Conservation (phyloP, 768 basidiomycete genomes). For the Xerocomus spinulosus region DNA sequence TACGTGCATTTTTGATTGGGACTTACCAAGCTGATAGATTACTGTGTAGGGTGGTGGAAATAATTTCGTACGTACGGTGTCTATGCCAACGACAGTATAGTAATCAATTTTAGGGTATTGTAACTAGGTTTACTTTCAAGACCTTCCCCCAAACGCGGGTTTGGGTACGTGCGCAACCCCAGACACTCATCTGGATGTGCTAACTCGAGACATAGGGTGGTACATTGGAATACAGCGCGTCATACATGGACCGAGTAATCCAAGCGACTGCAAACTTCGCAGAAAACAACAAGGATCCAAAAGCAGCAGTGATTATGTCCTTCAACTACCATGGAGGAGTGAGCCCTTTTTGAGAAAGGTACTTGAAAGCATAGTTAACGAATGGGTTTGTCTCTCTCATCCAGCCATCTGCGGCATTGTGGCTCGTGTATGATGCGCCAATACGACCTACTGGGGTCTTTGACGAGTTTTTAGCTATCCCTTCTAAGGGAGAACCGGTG, state of each 20-base stretch:
- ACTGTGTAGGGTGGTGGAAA: constrained; percentile 51
- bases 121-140: constrained; percentile 51
- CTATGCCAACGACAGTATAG: not conserved
- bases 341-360: not conserved
- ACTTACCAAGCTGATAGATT: not conserved
- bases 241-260: constrained; percentile 3
- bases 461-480: constrained; percentile 26
- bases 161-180: constrained; percentile 41
- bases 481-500: not conserved
- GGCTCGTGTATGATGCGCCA: constrained; percentile 55
- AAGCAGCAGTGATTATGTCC: constrained; percentile 36
- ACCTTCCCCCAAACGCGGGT: constrained; percentile 49
- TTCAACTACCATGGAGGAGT: constrained; percentile 25
- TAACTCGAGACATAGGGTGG: constrained; percentile 40
- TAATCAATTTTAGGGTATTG: constrained; percentile 41
- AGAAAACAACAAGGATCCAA: constrained; percentile 11
- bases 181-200: not conserved
- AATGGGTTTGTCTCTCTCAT: not conserved
- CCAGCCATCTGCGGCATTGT: constrained; percentile 18
- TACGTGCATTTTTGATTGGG: constrained; percentile 9
- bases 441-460: constrained; percentile 14
- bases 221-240: constrained; percentile 29
- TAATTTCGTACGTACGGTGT: constrained; percentile 40
- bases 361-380: not conserved
- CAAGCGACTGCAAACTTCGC: constrained; percentile 10